phyloP scores from a whole-genome alignment of 2,329 filamentous ascomycete species.

The Botrytis squamosa region DNA sequence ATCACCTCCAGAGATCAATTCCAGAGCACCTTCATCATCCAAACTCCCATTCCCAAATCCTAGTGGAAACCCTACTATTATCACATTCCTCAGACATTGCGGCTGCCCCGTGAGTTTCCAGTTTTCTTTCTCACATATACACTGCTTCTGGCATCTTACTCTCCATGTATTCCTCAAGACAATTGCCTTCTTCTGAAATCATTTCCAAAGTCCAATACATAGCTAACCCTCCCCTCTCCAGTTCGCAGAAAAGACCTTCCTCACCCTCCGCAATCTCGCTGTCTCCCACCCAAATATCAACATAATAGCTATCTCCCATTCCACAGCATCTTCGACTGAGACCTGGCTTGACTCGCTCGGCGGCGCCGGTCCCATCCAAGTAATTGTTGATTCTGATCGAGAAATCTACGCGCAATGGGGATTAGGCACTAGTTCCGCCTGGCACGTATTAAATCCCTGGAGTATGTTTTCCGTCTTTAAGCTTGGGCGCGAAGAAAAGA shows the following conservation, averaged over 20 bases:
- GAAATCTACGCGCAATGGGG: conserved; percentile 65
- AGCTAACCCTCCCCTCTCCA: conserved; percentile 13
- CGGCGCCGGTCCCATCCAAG: conserved; percentile 46
- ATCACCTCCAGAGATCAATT: conserved; percentile 51
- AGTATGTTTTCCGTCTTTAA: conserved; percentile 57
- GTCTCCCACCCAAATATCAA: conserved; percentile 49
- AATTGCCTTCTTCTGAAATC: background rate
- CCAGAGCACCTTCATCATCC: conserved; percentile 54
- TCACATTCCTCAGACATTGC: conserved; percentile 71
- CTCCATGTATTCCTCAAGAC: too few relatives aligned
- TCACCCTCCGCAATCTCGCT: conserved; percentile 52
- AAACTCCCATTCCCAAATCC: conserved; percentile 52
- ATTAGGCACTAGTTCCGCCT: conserved; percentile 55
- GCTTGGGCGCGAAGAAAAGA: conserved; percentile 60
- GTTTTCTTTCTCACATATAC: background rate
- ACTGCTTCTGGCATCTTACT: too few relatives aligned
- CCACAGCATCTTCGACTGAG: conserved; percentile 54
- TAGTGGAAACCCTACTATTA: conserved; percentile 54
- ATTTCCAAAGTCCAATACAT: background rate
- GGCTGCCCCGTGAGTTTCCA: conserved; percentile 65
- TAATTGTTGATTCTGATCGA: conserved; percentile 60
- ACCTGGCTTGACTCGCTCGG: conserved; percentile 35
- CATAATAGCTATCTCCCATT: conserved; percentile 65
- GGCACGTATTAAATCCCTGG: conserved; percentile 61
- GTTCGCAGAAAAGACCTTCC: conserved; percentile 63